phyloP scores from a whole-genome alignment of 345 rosid species.

The Draba incana region DNA sequence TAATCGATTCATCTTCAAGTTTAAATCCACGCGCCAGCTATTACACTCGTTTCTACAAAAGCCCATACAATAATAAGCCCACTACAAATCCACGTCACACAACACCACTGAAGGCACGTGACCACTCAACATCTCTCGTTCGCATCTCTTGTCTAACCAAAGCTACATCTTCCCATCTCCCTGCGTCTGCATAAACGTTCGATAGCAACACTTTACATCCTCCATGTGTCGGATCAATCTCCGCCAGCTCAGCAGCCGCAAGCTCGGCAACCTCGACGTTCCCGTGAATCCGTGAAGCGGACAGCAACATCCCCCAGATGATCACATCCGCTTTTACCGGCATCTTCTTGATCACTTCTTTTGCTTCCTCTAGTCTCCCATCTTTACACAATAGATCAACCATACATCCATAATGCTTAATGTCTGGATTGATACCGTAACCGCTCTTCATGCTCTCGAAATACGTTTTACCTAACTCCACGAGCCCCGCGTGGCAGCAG shows the following conservation, averaged over 20 bases:
- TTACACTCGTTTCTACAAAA: neutral
- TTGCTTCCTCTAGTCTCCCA: conserved; percentile 68
- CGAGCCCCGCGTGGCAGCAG: conserved; percentile 73
- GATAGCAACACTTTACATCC: conserved; percentile 70
- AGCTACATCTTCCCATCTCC: conserved; percentile 82
- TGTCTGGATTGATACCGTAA: conserved; percentile 60
- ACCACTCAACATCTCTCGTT: conserved; percentile 54
- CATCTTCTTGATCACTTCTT: conserved; percentile 63
- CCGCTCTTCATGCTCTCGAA: conserved; percentile 60
- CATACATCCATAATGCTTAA: conserved; percentile 61
- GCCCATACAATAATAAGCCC: conserved; percentile 20
- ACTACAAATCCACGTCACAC: conserved; percentile 9
- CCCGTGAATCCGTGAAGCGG: conserved; percentile 65
- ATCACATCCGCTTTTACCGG: conserved; percentile 76
- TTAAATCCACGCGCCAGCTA: conserved; percentile 15
- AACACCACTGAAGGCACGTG: conserved; percentile 64
- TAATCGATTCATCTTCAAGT: neutral
- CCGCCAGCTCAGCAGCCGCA: conserved; percentile 61
- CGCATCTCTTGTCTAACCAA: conserved; percentile 54
- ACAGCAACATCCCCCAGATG: conserved; percentile 74
- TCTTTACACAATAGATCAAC: conserved; percentile 77
- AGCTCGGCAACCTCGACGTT: conserved; percentile 66
- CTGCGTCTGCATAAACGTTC: conserved; percentile 78
- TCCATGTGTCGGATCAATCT: conserved; percentile 64
- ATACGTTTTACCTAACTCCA: conserved; percentile 58